Base-by-base conservation (phyloP, 345 rosid genomes). In the Syzygium oleosum region DNA sequence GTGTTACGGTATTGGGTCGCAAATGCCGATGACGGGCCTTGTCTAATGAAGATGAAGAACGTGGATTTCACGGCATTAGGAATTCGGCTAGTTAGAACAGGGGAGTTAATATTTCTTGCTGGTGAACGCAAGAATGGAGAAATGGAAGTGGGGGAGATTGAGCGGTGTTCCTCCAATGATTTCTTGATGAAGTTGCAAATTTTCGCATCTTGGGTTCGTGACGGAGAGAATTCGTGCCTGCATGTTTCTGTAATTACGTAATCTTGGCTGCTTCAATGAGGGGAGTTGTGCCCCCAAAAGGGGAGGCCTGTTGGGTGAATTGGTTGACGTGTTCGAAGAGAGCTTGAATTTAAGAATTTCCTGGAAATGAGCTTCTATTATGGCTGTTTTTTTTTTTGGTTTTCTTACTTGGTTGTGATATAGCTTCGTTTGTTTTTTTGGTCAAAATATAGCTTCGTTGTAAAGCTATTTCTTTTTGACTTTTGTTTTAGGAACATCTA, bases 401-500 rank as follows among this genome's bases (percentile, higher is more conserved):
- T 73, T 73, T 17, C 46, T 61, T 34, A 21, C 49, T 73, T 73
- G 80, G 12, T 84, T 84, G 51, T n/a, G 11, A 84, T 84, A 16
- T 55, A 5, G 2, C 52, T n/a, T 16, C 34, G 22, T 61, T 46
- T 38, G n/a, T 38, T 34, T 34, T 38, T 38, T 38, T 38, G 41
- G 4, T 38, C 41, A 38, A 38, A 7, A 84, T 84, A 16, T 55
- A 5, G 2, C 52, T n/a, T 16, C 34, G 34, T 61, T 46, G 73
- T 56, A 59, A 55, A 51, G 29, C 21, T 86, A 9, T 41, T 43
- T 63, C 65, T 29, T 85, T 59, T 59, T 9, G 38, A 51, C 43
- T 73, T 63, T 17, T 41, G 88, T 88, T 87, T 88, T 94, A 96
- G 99, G 99, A 96, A 90, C 92, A 96, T 90, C 95, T 91, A 91